Evolutionary conservation across 805 yeast species (phyloP).

Genomic region (Clavispora asparagi): DNA sequence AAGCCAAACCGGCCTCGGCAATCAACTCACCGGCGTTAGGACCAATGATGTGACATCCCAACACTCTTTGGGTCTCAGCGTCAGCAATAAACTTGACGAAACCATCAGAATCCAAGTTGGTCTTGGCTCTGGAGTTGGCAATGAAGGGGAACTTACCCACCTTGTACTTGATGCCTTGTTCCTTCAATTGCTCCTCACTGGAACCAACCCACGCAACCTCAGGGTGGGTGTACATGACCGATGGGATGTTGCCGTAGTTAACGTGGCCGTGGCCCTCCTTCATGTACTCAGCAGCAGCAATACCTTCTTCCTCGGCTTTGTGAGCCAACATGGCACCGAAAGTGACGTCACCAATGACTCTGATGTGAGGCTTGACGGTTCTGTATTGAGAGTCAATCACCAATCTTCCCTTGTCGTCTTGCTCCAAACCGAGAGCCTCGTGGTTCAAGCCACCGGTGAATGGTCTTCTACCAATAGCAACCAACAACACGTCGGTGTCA

Average conservation of each 20-base stretch:
- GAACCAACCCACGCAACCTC: constrained; percentile 99
- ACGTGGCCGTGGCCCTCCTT: constrained; percentile 96
- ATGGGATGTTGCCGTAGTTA: constrained; percentile 95
- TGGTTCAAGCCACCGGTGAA: constrained; percentile 85
- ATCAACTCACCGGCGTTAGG: constrained; percentile 99
- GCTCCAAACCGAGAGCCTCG: constrained; percentile 84
- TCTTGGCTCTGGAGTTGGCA: constrained; percentile 99
- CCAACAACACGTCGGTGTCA: constrained; percentile 90
- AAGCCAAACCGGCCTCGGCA: constrained; percentile 95
- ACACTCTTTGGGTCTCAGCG: constrained; percentile 92
- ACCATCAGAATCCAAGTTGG: constrained; percentile 95
- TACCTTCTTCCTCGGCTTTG: constrained; percentile 99
- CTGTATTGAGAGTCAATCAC: constrained; percentile 92
- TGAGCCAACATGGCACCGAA: constrained; percentile 99
- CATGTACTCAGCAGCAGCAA: constrained; percentile 95
- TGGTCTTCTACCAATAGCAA: constrained; percentile 99
- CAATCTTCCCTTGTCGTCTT: constrained; percentile 87
- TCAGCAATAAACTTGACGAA: constrained; percentile 94
- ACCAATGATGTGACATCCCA: constrained; percentile 96
- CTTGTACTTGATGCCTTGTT: constrained; percentile 84
- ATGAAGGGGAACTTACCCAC: constrained; percentile 97
- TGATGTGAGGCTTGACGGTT: constrained; percentile 87
- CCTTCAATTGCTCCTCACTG: constrained; percentile 91
- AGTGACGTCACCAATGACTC: constrained; percentile 97
- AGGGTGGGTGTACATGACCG: constrained; percentile 99